Conservation (phyloP, 805 yeast species). For the Grigorovia yakushimaensis region DNA sequence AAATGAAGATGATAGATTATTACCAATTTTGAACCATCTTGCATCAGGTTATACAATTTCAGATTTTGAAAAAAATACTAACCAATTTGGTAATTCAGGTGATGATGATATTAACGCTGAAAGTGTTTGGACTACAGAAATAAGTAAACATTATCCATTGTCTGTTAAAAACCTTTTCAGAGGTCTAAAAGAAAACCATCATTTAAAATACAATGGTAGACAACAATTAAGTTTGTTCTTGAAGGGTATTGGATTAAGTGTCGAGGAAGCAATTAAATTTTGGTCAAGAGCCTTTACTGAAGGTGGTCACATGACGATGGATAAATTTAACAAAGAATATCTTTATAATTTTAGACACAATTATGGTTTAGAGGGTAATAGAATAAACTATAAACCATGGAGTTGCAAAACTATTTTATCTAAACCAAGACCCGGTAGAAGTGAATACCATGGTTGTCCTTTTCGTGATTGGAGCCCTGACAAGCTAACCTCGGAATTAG, state of each 20-base stretch:
- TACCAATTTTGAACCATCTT: conserved; percentile 74
- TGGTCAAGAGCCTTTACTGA: conserved; percentile 66
- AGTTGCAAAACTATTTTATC: conserved; percentile 70
- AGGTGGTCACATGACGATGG: conserved; percentile 44
- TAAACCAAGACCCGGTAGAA: conserved; percentile 56
- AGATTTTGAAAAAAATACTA: conserved; percentile 34
- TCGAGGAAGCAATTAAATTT: conserved; percentile 80
- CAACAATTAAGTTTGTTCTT: conserved; percentile 77
- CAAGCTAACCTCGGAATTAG: conserved; percentile 45
- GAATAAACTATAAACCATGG: conserved; percentile 79
- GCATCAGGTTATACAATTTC: conserved; percentile 59
- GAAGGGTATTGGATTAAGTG: conserved; percentile 79
- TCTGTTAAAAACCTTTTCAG: conserved; percentile 64
- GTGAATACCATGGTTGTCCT: conserved; percentile 88
- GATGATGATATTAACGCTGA: conserved; percentile 49
- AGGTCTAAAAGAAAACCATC: conserved; percentile 51
- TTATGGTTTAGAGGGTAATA: conserved; percentile 86
- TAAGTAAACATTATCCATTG: conserved; percentile 64
- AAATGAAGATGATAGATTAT: conserved; percentile 83
- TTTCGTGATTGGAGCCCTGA: conserved; percentile 69
- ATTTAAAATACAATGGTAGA: conserved; percentile 74
- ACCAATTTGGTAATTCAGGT: conserved; percentile 21
- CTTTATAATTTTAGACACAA: conserved; percentile 78
- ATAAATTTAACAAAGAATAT: conserved; percentile 80
- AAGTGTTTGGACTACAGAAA: conserved; percentile 44